Evolutionary conservation across 306 rosid species (phyloP).

Genomic region (Canavalia ensiformis): DNA sequence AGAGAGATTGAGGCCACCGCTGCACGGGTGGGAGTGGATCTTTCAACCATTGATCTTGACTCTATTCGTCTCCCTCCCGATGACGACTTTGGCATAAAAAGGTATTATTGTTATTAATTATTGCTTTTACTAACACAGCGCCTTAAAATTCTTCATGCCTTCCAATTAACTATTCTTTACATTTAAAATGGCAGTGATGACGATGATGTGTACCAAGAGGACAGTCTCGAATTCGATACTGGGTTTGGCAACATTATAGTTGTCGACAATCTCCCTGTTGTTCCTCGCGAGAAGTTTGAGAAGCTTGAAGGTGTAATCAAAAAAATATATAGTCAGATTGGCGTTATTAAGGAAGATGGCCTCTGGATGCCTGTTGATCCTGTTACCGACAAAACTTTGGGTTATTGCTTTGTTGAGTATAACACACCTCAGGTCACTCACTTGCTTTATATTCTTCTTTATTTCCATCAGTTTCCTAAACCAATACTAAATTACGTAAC

Average conservation of each 20-base stretch:
- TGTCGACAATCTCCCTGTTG: constrained; percentile 82
- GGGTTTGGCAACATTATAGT: constrained; percentile 79
- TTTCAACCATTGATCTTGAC: too few species aligned
- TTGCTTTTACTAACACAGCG: too few species aligned
- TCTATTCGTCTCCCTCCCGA: too few species aligned
- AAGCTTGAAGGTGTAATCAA: constrained; percentile 77
- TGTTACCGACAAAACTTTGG: constrained; percentile 61
- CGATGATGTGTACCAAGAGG: constrained; percentile 67
- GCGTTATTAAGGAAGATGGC: constrained; percentile 77
- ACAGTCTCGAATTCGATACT: constrained; percentile 64
- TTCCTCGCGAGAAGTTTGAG: constrained; percentile 74
- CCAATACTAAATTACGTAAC: too few species aligned
- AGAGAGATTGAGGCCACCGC: too few species aligned
- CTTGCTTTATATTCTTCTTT: too few species aligned
- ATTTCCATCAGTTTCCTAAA: too few species aligned
- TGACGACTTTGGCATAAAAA: too few species aligned
- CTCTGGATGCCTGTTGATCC: constrained; percentile 87
- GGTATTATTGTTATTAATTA: too few species aligned
- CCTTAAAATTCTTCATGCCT: too few species aligned
- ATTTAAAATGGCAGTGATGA: constrained; percentile 60
- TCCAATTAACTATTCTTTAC: too few species aligned
- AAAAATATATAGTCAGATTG: constrained; percentile 83
- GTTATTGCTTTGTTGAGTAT: constrained; percentile 83
- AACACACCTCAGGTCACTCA: constrained; percentile 76
- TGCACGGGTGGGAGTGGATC: too few species aligned